A percentile compares a stretch with the other conserved stretches of the same genome.
Conservation (phyloP, 2,329 filamentous ascomycete species). For the Ramularia endophylla region DNA sequence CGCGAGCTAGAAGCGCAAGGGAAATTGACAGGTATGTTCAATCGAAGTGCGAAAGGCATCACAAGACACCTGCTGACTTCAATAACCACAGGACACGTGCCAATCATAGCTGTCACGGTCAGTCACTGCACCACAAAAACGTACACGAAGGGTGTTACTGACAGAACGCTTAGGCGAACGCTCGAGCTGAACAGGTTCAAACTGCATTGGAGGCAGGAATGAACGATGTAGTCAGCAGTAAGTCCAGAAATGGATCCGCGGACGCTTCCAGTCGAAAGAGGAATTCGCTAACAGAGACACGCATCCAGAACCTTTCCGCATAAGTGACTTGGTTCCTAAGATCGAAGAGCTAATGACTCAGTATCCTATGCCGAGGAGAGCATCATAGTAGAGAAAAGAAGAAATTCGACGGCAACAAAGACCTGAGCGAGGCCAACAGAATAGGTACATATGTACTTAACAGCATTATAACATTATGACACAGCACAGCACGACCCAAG, state of each 20-base stretch:
- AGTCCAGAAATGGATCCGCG: no score
- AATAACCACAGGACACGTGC: constrained; percentile 63
- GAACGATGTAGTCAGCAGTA: no score
- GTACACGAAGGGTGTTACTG: no score
- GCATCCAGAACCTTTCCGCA: constrained; percentile 50
- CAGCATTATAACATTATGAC: no score
- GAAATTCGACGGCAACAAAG: constrained; percentile 8
- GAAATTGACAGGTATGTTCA: constrained; percentile 52
- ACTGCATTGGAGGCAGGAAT: constrained; percentile 68
- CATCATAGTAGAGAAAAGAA: not conserved
- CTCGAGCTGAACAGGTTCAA: constrained; percentile 65
- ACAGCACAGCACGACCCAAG: no score
- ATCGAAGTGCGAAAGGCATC: no score
- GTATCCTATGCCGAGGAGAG: constrained; percentile 23
- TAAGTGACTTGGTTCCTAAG: constrained; percentile 45
- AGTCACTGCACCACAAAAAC: no score
- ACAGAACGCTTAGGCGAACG: constrained; percentile 51
- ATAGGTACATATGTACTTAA: no score
- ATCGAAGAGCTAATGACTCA: constrained; percentile 42
- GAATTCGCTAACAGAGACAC: no score
- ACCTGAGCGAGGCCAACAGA: not conserved
- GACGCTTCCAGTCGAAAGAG: no score
- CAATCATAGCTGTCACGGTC: constrained; percentile 69
- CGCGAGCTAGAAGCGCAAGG: constrained; percentile 60
- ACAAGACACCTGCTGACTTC: no score